These are phyloP conservation scores for Trypanosoma melophagium DNA, from an alignment of 208 protist species.

Conservation along the genomic window DNA sequence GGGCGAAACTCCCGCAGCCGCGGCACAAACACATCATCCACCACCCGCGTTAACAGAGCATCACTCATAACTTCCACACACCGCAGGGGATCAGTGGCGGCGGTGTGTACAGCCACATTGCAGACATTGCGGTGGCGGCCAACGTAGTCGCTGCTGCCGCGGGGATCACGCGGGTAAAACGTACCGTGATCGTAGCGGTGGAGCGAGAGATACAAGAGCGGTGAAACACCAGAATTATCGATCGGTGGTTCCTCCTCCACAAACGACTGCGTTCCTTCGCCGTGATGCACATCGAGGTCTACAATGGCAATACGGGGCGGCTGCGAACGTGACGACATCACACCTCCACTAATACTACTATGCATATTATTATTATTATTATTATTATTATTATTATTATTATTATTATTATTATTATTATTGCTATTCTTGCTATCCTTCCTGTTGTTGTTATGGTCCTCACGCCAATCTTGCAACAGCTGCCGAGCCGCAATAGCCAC, in stretches of 20 bases:
- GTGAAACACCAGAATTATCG: slow-evolving; percentile 4
- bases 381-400: slow-evolving; percentile 10
- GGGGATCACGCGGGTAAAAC: slow-evolving; percentile 67
- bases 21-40: slow-evolving; percentile 75
- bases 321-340: no score
- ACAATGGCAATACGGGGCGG: slow-evolving; percentile 69
- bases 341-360: no score
- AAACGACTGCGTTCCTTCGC: slow-evolving; percentile 90
- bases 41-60: slow-evolving; percentile 44
- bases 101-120: slow-evolving; percentile 79
- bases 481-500: slow-evolving; percentile 72
- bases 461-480: slow-evolving; percentile 33
- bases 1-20: slow-evolving; percentile 66
- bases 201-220: slow-evolving; percentile 81
- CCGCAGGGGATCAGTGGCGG: slow-evolving; percentile 36
- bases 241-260: slow-evolving; percentile 57
- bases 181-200: slow-evolving; percentile 71
- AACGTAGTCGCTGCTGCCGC: slow-evolving; percentile 41
- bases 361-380: background rate
- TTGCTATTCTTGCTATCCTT: no score
- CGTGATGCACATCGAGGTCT: slow-evolving; percentile 93
- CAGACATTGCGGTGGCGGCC: slow-evolving; percentile 49
- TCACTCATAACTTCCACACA: slow-evolving; percentile 82
- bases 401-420: no score
- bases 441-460: no score